Base-by-base conservation (phyloP, 352 stramenopile genomes). In the Phytophthora brassicae region DNA sequence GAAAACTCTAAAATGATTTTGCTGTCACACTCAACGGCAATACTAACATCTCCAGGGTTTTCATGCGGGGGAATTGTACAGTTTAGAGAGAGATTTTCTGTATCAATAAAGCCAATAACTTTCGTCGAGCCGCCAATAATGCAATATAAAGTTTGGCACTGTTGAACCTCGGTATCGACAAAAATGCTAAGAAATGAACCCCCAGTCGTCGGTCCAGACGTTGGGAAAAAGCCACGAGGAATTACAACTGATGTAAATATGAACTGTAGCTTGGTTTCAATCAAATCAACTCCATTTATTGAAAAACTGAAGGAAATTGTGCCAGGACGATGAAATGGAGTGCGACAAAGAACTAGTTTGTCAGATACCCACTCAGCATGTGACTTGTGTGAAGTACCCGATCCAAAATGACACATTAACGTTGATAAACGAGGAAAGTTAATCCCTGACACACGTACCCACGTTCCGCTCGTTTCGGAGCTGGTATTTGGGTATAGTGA, bases 271-370 rank as follows among this genome's bases (percentile, higher is more conserved):
- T 48, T 43, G 3, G 71, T 72, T 4, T 71, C 39, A 12, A 79
- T 52, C 20, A 77, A 64, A 45, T 90, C 77, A 3, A 82, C 46
- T n/a, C 66, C 75, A 35, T 92, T 89, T 0, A 81, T 52, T 4
- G 83, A 85, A 50, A 92, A 75, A 0, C 55, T 45, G 28, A 86
- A 59, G 13, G 36, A n/a, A 33, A 79, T 56, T 38, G 14, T 59
- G 12, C 56, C 58, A 11, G 55, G 51, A 17, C 36, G 41, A 56
- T 79, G 70, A 13, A 39, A 7, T 38, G 78, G 75, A 4, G 69
- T 49, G 0, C 41, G 55, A 31, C 73, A 85, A 26, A 70, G 50
- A 2, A 78, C 53, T 12, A 69, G 41, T 9, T 31, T 47, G 1
- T 54, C 14, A 1, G 70, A 84, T 9, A 75, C 23, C 64, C 68